Conservation (phyloP, 2,329 filamentous ascomycete genomes). For the Capronia epimyces region DNA sequence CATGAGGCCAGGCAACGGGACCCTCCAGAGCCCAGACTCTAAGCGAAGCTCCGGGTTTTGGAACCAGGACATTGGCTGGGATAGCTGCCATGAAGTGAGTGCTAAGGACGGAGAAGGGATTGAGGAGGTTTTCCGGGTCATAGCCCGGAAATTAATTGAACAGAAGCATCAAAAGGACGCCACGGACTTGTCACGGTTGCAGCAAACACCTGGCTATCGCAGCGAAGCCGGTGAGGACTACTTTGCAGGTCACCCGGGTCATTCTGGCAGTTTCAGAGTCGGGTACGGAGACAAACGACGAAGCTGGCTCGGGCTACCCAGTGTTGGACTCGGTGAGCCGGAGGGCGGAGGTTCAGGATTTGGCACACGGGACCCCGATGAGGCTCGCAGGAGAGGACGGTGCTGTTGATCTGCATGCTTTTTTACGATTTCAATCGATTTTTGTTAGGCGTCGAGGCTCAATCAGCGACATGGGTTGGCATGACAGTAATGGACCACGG, state of each 20-base stretch:
- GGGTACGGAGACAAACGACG: constrained; percentile 57
- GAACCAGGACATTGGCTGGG: constrained; percentile 91
- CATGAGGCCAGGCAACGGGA: constrained; percentile 30
- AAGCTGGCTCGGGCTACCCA: constrained; percentile 61
- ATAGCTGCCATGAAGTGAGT: constrained; percentile 94
- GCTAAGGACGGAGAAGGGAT: constrained; percentile 92
- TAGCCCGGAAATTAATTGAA: constrained; percentile 78
- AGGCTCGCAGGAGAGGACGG: constrained; percentile 31
- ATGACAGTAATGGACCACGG: neutral
- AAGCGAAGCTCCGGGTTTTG: constrained; percentile 54
- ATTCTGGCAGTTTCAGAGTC: constrained; percentile 56
- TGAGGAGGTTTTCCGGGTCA: constrained; percentile 90
- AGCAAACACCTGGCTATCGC: constrained; percentile 43
- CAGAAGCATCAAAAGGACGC: constrained; percentile 56
- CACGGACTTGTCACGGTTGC: constrained; percentile 44
- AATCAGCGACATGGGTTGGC: neutral
- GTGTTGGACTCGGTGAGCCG: constrained; percentile 32
- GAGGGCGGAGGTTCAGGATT: constrained; percentile 31
- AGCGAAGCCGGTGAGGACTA: constrained; percentile 31
- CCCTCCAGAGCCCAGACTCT: constrained; percentile 37
- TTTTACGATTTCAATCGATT: neutral
- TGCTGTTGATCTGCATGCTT: constrained; percentile 37
- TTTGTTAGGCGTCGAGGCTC: neutral
- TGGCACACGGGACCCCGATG: constrained; percentile 33
- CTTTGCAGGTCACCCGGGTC: constrained; percentile 34